Evolutionary conservation across 2,329 filamentous ascomycete genomes (phyloP), one percentile per base, ranked within the genome.

Genomic region (Clonostachys byssicola): DNA sequence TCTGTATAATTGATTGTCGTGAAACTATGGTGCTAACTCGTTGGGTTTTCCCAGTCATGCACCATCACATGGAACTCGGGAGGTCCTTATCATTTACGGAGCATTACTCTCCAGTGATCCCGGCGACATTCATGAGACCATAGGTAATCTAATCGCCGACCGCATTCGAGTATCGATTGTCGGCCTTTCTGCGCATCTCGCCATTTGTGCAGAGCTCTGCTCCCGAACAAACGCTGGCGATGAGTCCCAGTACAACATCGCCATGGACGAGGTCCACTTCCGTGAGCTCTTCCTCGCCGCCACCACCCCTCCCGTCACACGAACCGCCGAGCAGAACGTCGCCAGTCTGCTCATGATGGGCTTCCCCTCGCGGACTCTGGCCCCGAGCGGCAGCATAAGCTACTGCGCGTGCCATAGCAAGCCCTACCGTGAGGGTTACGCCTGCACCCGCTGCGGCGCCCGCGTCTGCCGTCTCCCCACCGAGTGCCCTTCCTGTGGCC

Each of bases 311-410:
- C 94, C 92, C 0, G 86, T 91, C 16, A 89, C 91, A 12, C 82
- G 88, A 47, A 81, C 84, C 4, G 67, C 70, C 39, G 77, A 80
- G 53, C 75, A 80, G 57, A 76, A 73, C 50, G 75, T 75, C 9
- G 77, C 81, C 2, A 83, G 80, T 47, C 73, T 99, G 39, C 80
- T 99, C 23, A 95, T 95, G 88, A 99, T 99, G 92, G 94, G 94
- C 5, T 99, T 99, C 60, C 94, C 94, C 0, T 95, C 89, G 6
- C 81, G 92, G 36, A 88, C 87, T 3, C 81, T 94, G 13, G 88
- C 89, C 46, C 76, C 83, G 3, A 74, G 72, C 35, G 74, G 74
- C 20, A 78, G 84, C 6, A 71, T 78, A 46, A 91, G 86, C 49
- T 82, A 94, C 51, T 99, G 94, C 64, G 91, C 92, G 6, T 99